A percentile compares a stretch with the other conserved stretches of the same genome.
Conservation (phyloP, 2,329 filamentous ascomycete genomes). For the Aureobasidium sp. region DNA sequence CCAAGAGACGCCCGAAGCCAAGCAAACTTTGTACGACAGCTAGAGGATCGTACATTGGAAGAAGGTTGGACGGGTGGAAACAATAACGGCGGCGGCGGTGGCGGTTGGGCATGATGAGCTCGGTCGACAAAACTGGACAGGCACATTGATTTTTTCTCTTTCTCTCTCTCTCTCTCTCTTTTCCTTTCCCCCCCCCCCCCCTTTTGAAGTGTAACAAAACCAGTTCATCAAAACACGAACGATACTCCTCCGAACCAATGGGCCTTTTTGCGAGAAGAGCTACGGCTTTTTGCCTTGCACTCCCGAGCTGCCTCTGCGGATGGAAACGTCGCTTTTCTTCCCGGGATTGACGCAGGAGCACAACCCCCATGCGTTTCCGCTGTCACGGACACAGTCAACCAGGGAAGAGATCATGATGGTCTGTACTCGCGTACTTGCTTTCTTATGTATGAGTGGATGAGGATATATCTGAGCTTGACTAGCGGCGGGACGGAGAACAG, state of each 20-base stretch:
- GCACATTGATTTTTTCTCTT: background rate
- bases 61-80: slow-evolving; percentile 54
- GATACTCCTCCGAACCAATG: background rate
- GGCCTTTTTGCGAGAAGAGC: background rate
- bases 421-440: background rate
- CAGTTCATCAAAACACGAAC: background rate
- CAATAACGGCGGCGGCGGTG: slow-evolving; percentile 39
- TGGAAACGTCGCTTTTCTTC: no score
- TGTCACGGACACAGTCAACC: background rate
- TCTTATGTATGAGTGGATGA: background rate
- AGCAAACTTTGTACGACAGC: slow-evolving; percentile 85
- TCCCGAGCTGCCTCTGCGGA: no score
- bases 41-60: slow-evolving; percentile 89
- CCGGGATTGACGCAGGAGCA: background rate
- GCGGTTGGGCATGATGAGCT: slow-evolving; percentile 11
- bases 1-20: slow-evolving; percentile 36
- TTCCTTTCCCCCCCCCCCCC: no score
- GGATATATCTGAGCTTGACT: background rate
- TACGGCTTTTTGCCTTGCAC: background rate
- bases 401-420: background rate
- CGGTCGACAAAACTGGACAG: background rate
- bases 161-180: background rate
- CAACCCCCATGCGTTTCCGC: no score
- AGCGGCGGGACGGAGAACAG: background rate
- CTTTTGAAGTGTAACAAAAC: background rate